phyloP scores from a whole-genome alignment of 2,329 filamentous ascomycete genomes.

The Neonectria ditissima region DNA sequence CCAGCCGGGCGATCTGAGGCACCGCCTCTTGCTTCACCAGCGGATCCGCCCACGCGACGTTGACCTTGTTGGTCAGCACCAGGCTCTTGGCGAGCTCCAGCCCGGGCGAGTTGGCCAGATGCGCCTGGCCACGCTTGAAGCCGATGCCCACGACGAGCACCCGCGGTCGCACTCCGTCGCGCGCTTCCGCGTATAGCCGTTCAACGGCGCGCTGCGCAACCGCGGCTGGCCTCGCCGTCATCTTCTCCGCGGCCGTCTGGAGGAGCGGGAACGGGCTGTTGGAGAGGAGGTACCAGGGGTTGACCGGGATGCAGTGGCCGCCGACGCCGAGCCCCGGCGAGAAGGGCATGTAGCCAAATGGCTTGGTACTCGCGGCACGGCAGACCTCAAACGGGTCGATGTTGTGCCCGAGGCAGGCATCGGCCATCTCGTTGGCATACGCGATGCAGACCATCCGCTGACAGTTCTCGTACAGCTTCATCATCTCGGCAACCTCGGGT shows the following conservation, averaged over 20 bases:
- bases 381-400: conserved; percentile 66
- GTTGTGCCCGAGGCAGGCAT: conserved; percentile 58
- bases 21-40: conserved; percentile 57
- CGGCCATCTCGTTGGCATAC: conserved; percentile 68
- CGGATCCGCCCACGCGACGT: conserved; percentile 60
- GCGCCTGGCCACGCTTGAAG: conserved; percentile 63
- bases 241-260: conserved; percentile 56
- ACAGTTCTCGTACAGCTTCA: conserved; percentile 69
- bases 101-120: conserved; percentile 61
- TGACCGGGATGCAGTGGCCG: conserved; percentile 68
- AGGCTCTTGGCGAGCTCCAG: conserved; percentile 56
- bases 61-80: conserved; percentile 50
- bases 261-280: conserved; percentile 62
- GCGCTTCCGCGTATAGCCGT: conserved; percentile 38
- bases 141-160: conserved; percentile 61
- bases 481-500: conserved; percentile 69
- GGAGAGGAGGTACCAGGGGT: conserved; percentile 64
- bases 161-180: conserved; percentile 36
- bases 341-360: conserved; percentile 64
- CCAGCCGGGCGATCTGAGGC: conserved; percentile 53
- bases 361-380: conserved; percentile 61
- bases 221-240: conserved; percentile 55
- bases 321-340: conserved; percentile 63
- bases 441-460: conserved; percentile 67
- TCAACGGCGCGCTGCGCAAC: conserved; percentile 54